Evolutionary conservation across 2,329 filamentous ascomycete species (phyloP).

Genomic region (Aspergillus vadensis): DNA sequence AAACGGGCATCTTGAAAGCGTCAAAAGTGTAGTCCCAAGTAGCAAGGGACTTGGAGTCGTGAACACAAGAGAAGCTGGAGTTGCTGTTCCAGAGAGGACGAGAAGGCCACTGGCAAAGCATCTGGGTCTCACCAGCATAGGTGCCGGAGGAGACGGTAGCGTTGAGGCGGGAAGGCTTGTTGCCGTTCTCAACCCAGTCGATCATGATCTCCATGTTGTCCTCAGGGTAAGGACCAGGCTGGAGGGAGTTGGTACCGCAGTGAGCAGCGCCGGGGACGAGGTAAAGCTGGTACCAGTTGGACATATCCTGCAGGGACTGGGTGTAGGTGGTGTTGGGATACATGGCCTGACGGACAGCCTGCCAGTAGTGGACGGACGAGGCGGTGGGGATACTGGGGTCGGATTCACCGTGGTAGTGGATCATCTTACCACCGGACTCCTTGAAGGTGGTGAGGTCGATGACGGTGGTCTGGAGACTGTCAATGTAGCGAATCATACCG

Average conservation of each 20-base stretch:
- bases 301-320: conserved; percentile 45
- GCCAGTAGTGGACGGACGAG: conserved; percentile 58
- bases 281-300: conserved; percentile 59
- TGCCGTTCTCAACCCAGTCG: conserved; percentile 56
- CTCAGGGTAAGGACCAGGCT: conserved; percentile 50
- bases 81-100: conserved; percentile 33
- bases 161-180: conserved; percentile 49
- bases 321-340: conserved; percentile 45
- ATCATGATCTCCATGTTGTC: conserved; percentile 52
- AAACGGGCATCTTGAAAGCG: conserved; percentile 22
- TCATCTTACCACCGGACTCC: conserved; percentile 55
- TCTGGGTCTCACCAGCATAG: conserved; percentile 35
- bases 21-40: conserved; percentile 20
- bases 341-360: conserved; percentile 56
- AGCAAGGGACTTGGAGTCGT: conserved; percentile 20
- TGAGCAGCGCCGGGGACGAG: conserved; percentile 58
- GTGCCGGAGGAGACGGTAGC: conserved; percentile 40
- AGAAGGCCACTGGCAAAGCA: conserved; percentile 39
- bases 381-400: conserved; percentile 56
- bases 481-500: conserved; percentile 52
- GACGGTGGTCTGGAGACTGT: conserved; percentile 56
- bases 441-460: conserved; percentile 57
- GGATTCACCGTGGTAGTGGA: conserved; percentile 62
- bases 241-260: conserved; percentile 50
- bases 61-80: conserved; percentile 16